Base-by-base conservation (phyloP, 139 green algal genomes). In the Coelastrella sp. region DNA sequence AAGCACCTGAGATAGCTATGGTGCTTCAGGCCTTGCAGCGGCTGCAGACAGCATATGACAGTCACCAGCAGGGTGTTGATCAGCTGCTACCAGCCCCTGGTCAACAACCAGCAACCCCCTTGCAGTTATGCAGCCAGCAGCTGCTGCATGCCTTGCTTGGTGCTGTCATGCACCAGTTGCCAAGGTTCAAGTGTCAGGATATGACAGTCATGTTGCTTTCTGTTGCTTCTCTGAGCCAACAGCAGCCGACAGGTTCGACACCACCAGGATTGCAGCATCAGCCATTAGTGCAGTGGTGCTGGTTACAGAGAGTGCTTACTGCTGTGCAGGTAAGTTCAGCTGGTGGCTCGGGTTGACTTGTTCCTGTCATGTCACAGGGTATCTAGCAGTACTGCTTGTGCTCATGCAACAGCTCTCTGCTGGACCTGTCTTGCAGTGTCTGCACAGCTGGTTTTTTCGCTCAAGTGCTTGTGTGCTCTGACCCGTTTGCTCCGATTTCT, bases 1-100 rank as follows among this genome's bases (percentile, higher is more conserved):
- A 90, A 59, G 73, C 85, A 68, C 12, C 59, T 27, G 85, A 90
- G 85, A 61, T 90, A 12, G 58, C 85, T 19, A 90, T 90, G 85
- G 73, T 90, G 73, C 58, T 90, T n/a, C 85, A 90, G 73, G 58
- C 73, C 5, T 24, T 90, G 72, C 70, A 83, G 19, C 72, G 85
- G 8, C 85, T 89, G 83, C 83, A 88, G 83, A 56, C 79, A 19
- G 78, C 56, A 63, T 10, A n/a, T 84, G 78, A 9, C 9, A 22
- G 11, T 66, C 15, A 84, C 8, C 78, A 61, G 78, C 78, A 63
- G 56, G n/a, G 15, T 20, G 20, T 11, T 84, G 14, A 35, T 9
- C 85, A 89, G 72, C 72, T 82, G 56, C 56, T 83, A 57, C 72
- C 72, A 83, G 56, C 35, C 20, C 27, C 57, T 72, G 85, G 85